phyloP scores from a whole-genome alignment of 1,284 basidiomycete species.

The Sporisorium iseilematis-ciliati region DNA sequence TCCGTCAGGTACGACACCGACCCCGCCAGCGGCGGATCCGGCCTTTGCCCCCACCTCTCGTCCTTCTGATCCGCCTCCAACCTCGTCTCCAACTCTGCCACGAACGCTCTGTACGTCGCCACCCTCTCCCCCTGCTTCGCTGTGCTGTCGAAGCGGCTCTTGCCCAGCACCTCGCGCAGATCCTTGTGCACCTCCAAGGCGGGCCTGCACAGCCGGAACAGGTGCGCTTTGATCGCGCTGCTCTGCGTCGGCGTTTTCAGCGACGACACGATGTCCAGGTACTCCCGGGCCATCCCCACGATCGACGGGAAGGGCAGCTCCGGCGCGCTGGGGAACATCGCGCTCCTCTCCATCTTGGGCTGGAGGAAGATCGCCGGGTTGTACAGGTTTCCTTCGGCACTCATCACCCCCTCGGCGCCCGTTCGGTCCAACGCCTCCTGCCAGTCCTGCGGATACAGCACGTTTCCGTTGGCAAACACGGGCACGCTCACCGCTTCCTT shows the following conservation, averaged over 20 bases:
- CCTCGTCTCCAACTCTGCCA: conserved; percentile 77
- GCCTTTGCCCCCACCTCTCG: conserved; percentile 17
- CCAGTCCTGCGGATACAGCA: conserved; percentile 86
- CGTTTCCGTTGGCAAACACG: conserved; percentile 97
- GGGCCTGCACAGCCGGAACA: conserved; percentile 91
- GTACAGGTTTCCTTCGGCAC: conserved; percentile 93
- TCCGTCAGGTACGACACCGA: conserved; percentile 35
- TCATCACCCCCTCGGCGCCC: conserved; percentile 92
- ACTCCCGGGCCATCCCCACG: conserved; percentile 82
- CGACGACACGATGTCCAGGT: conserved; percentile 82
- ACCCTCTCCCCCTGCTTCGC: conserved; percentile 72
- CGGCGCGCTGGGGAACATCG: conserved; percentile 42
- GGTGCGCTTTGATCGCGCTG: conserved; percentile 87
- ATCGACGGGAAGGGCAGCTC: conserved; percentile 75
- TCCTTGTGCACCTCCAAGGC: conserved; percentile 79
- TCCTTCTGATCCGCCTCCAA: conserved; percentile 74
- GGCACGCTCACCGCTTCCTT: conserved; percentile 89
- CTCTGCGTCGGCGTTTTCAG: conserved; percentile 80
- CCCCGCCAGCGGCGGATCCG: conserved; percentile 34
- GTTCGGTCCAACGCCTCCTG: conserved; percentile 82
- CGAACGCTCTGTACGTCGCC: conserved; percentile 75
- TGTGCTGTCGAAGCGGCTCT: conserved; percentile 52
- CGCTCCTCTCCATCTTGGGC: conserved; percentile 18
- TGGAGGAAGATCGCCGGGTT: conserved; percentile 84
- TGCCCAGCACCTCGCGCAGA: conserved; percentile 79